Conservation (phyloP, 2,329 filamentous ascomycete species). For the Trichophyton mentagrophytes region DNA sequence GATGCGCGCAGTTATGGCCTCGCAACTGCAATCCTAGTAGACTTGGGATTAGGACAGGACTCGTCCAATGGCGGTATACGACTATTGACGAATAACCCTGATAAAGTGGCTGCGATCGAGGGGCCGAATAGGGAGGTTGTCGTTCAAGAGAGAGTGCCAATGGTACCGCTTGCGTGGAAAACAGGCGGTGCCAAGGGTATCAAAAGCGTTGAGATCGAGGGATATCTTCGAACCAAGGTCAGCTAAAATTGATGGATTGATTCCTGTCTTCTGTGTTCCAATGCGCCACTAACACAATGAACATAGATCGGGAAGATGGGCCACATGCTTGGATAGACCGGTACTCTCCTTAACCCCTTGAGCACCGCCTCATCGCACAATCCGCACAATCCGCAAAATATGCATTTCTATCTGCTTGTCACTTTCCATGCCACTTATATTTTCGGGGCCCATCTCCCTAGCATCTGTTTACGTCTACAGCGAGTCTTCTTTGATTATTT, state of each 20-base stretch:
- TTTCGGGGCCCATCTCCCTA: not conserved
- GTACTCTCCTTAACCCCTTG: not conserved
- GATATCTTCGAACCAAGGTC: constrained; percentile 90
- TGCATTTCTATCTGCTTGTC: not conserved
- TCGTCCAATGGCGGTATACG: constrained; percentile 50
- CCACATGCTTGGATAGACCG: constrained; percentile 47
- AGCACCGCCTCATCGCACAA: not conserved
- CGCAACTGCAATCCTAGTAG: constrained; percentile 86
- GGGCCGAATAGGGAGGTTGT: constrained; percentile 77
- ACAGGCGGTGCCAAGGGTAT: constrained; percentile 65
- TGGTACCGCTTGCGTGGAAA: constrained; percentile 92
- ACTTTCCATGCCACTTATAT: not conserved
- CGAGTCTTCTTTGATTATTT: not conserved
- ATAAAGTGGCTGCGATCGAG: constrained; percentile 90
- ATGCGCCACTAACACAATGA: not conserved
- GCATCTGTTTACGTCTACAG: not conserved
- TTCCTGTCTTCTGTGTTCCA: not conserved
- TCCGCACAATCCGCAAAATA: not conserved
- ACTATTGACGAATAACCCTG: constrained; percentile 89
- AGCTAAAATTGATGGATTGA: constrained; percentile 19
- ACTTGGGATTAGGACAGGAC: constrained; percentile 60
- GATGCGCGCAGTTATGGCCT: constrained; percentile 90
- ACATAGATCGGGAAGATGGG: constrained; percentile 74
- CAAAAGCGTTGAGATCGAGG: constrained; percentile 76
- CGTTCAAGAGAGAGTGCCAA: constrained; percentile 80